Base-by-base conservation (phyloP, 73 alveolate species). In the Paramecium biaurelia region DNA sequence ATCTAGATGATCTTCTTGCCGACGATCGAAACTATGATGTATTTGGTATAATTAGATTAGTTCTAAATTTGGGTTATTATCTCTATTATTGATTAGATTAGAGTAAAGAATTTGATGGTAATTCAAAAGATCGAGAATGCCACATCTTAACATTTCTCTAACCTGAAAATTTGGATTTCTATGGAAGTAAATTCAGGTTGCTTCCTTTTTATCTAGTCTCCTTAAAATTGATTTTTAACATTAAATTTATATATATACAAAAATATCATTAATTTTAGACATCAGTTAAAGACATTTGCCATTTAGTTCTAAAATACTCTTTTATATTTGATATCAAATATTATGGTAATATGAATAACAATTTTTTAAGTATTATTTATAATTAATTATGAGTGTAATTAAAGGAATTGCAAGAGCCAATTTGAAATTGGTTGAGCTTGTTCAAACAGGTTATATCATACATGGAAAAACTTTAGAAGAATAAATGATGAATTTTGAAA, bases 361-460 rank as follows among this genome's bases (percentile, higher is more conserved):
- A 53, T 4, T n/a, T 53, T 15, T 1, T 1, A 3, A 18, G 68
- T 53, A 63, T 63, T 30, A 63, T 63, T 23, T 63, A 63, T 63
- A 63, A 23, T 63, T 63, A 63, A 63, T 63, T 63, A 63, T 63
- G 84, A 63, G 45, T 63, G 26, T 12, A 30, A 63, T 63, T 63
- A 63, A 63, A 63, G 84, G 84, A 63, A 63, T 23, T 26, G 84
- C 84, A 63, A 63, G 84, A 30, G 45, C 84, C 4, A 63, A 63
- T 63, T 26, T 63, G 49, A 63, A 63, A 63, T 63, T 63, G 21
- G 49, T 63, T 12, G 49, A 63, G 45, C 10, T 63, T 1, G 84
- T 63, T 26, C 26, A 63, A 32, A 34, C 5, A 20, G 86, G 86
- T 4, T 32, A 12, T 34, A 12, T 15, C 5, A 20, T 72, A 15